phyloP scores from a whole-genome alignment of 2,329 filamentous ascomycete genomes.

The Dactylellina sp. region DNA sequence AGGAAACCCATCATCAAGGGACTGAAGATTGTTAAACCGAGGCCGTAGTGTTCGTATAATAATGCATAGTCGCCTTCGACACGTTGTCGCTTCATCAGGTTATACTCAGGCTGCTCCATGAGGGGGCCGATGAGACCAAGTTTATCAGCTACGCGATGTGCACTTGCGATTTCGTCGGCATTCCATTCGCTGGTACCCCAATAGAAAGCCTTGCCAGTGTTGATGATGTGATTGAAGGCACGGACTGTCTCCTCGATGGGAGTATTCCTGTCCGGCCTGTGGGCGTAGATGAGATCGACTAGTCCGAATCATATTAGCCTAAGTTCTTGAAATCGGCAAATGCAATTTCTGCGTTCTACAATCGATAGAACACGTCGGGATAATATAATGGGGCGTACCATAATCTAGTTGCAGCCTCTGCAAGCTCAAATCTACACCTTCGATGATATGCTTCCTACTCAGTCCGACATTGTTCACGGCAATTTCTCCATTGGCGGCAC shows the following conservation, averaged over 20 bases:
- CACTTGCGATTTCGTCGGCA: conserved; percentile 74
- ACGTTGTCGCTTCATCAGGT: conserved; percentile 72
- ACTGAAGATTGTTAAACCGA: conserved; percentile 74
- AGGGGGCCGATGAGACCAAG: conserved; percentile 73
- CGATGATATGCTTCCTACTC: conserved; percentile 76
- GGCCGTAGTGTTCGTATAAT: conserved; percentile 71
- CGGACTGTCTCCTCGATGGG: conserved; percentile 78
- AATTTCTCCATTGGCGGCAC: conserved; percentile 68
- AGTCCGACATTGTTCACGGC: conserved; percentile 72
- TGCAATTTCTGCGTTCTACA: too few relatives aligned
- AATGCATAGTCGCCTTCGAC: conserved; percentile 74
- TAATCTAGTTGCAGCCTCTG: conserved; percentile 71
- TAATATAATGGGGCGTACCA: conserved; percentile 22
- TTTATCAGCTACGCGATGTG: conserved; percentile 72
- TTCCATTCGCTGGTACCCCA: conserved; percentile 78
- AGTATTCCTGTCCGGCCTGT: conserved; percentile 75
- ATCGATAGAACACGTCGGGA: neutral
- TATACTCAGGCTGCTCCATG: conserved; percentile 76
- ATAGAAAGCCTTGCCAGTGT: conserved; percentile 76
- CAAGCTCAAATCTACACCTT: conserved; percentile 73
- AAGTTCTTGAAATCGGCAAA: neutral
- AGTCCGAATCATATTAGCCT: neutral
- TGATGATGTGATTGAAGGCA: conserved; percentile 77
- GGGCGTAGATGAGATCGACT: conserved; percentile 77
- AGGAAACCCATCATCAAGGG: conserved; percentile 73